Base-by-base conservation (phyloP, 2,329 filamentous ascomycete genomes). In the Botrytis porri region DNA sequence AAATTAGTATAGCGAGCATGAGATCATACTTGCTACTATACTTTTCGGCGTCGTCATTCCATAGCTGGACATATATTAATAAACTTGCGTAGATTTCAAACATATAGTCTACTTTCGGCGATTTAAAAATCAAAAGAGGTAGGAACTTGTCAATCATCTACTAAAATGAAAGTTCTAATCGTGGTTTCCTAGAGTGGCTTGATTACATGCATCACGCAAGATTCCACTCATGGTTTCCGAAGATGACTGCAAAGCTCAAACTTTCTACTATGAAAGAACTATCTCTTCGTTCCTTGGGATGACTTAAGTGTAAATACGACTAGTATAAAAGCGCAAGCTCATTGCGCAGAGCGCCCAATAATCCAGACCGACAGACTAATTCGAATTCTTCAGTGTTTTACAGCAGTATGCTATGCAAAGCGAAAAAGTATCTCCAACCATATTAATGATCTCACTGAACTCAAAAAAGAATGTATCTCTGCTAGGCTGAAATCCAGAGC, bases 181-280 rank as follows among this genome's bases (percentile, higher is more conserved):
- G 0, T 63, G 8, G 1, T 41, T 29, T 63, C n/a, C 16, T 29
- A 1, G n/a, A 29, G 3, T 43, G 16, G 16, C 37, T 18, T 14
- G 5, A 7, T 22, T 62, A 4, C 37, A 41, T 16, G 4, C 12
- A 57, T 29, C n/a, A 57, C n/a, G 12, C 29, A 48, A 57, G 12
- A 0, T 4, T 0, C 51, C 51, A 18, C 25, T 57, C n/a, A n/a
- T 29, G 2, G 0, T 3, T 22, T 29, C 1, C 51, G 4, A 57
- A 57, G 14, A 57, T 57, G 2, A 29, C 51, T 29, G 14, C 6
- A 57, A 57, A 51, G 9, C 22, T 51, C 45, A 51, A 51, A 51
- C 45, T 51, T 51, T 14, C 1, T 1, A 25, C 45, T 25, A 14
- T 51, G 45, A 25, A 22, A 10, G 45, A 22, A 48, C 25, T 20